A percentile compares a stretch with the other conserved stretches of the same genome.
Evolutionary conservation across 192 early-diverging fungal genomes (phyloP).

Genomic region (Obelidium mucronatum): DNA sequence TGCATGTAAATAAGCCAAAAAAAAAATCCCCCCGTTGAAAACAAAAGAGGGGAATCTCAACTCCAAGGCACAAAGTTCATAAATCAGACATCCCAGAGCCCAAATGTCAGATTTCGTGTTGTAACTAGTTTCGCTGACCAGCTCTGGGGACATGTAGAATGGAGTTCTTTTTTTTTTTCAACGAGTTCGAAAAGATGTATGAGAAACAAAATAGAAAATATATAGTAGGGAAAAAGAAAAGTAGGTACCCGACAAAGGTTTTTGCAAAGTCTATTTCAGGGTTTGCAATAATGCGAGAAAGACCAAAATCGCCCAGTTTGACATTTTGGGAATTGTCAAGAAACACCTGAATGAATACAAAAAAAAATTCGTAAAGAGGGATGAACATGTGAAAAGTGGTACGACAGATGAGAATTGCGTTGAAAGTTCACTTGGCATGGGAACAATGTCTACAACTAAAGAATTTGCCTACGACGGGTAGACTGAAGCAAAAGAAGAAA

Average conservation of each 20-base stretch:
- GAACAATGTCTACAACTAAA: too few relatives aligned
- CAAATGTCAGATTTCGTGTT: slow-evolving; percentile 79
- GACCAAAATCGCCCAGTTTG: slow-evolving; percentile 81
- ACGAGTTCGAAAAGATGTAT: too few relatives aligned
- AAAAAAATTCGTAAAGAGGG: neutral
- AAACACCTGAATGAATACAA: slow-evolving; percentile 56
- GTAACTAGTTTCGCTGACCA: slow-evolving; percentile 71
- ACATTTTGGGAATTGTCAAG: slow-evolving; percentile 70
- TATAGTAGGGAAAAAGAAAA: too few relatives aligned
- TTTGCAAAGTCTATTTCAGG: slow-evolving; percentile 70
- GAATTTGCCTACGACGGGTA: too few relatives aligned
- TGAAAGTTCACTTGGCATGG: too few relatives aligned
- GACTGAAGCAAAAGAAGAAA: too few relatives aligned
- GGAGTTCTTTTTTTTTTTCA: slow-evolving; percentile 62
- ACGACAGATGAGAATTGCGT: too few relatives aligned
- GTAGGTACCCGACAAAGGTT: slow-evolving; percentile 79
- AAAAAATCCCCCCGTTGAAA: neutral
- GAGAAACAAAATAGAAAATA: neutral
- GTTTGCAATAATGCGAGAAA: slow-evolving; percentile 68
- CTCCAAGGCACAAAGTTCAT: slow-evolving; percentile 77
- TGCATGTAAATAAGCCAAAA: neutral
- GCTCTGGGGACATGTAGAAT: slow-evolving; percentile 83
- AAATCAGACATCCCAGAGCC: slow-evolving; percentile 78
- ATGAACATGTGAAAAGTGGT: neutral
- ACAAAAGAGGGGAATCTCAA: too few relatives aligned